Evolutionary conservation across 2,329 filamentous ascomycete genomes (phyloP).

Genomic region (Fusarium miscanthi): DNA sequence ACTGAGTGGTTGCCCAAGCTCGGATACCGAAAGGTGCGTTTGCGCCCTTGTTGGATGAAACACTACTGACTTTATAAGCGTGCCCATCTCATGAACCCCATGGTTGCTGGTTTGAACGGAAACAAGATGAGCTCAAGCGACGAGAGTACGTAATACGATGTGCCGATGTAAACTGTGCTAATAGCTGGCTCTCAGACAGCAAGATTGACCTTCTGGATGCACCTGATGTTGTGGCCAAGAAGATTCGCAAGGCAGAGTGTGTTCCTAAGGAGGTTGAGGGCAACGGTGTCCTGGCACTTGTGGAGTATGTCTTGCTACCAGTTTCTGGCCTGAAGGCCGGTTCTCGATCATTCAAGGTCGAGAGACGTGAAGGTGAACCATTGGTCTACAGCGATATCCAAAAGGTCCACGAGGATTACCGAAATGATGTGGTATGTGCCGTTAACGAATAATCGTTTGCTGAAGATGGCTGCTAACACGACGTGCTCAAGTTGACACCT

Average conservation of each 20-base stretch:
- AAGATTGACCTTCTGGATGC: slow-evolving; percentile 95
- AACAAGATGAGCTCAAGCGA: slow-evolving; percentile 89
- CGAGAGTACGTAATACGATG: slow-evolving; percentile 56
- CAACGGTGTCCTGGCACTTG: slow-evolving; percentile 88
- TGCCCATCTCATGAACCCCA: slow-evolving; percentile 67
- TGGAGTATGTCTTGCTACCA: slow-evolving; percentile 88
- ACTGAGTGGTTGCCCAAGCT: slow-evolving; percentile 87
- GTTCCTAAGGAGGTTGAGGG: slow-evolving; percentile 80
- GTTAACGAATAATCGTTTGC: rapidly evolving
- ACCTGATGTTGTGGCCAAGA: slow-evolving; percentile 79
- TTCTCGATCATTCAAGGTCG: slow-evolving; percentile 73
- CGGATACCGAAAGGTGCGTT: slow-evolving; percentile 75
- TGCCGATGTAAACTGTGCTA: neutral
- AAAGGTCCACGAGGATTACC: slow-evolving; percentile 83
- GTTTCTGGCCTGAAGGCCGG: slow-evolving; percentile 71
- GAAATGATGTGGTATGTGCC: slow-evolving; percentile 74
- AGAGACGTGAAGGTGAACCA: slow-evolving; percentile 76
- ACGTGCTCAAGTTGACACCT: slow-evolving; percentile 70
- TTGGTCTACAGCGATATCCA: slow-evolving; percentile 82
- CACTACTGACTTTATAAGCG: slow-evolving; percentile 45
- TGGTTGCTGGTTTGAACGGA: slow-evolving; percentile 87
- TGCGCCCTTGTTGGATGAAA: too few species aligned
- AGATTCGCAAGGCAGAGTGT: slow-evolving; percentile 86
- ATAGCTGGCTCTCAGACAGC: slow-evolving; percentile 63
- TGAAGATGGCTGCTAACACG: neutral